These are phyloP conservation scores for Vanderwaltozyma yarrowii DNA, from an alignment of 805 yeast genomes.

Conservation along the genomic window DNA sequence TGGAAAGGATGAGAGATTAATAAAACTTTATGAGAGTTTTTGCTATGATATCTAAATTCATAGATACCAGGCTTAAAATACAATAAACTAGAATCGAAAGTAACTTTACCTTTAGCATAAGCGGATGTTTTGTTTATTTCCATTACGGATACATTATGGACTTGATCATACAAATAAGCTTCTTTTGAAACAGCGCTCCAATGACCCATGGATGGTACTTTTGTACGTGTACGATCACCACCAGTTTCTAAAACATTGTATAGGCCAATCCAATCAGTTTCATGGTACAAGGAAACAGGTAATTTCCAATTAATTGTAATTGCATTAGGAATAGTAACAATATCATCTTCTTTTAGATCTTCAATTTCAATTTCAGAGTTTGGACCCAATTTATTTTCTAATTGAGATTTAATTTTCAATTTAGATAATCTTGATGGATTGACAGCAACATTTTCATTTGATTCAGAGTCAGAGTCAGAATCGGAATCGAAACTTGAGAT, in stretches of 20 bases:
- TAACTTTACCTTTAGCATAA: constrained; percentile 34
- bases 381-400: constrained; percentile 10
- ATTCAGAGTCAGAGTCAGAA: constrained; percentile 2
- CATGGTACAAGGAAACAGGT: constrained; percentile 35
- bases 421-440: background rate
- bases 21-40: constrained; percentile 60
- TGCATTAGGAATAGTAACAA: constrained; percentile 32
- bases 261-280: constrained; percentile 67
- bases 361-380: constrained; percentile 24
- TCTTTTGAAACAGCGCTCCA: constrained; percentile 43
- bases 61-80: constrained; percentile 62
- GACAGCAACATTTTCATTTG: background rate
- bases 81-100: constrained; percentile 39
- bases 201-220: constrained; percentile 52
- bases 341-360: constrained; percentile 18
- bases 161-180: constrained; percentile 24
- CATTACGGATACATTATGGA: constrained; percentile 6
- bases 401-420: background rate
- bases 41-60: constrained; percentile 64
- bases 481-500: constrained; percentile 1
- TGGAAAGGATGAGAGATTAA: constrained; percentile 58
- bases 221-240: constrained; percentile 43
- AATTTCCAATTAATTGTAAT: constrained; percentile 46
- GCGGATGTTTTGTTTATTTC: constrained; percentile 5
- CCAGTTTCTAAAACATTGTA: constrained; percentile 55